Evolutionary conservation across 2,329 filamentous ascomycete genomes (phyloP), one percentile per base, ranked within the genome.

Genomic region (Peltaster fructicola): DNA sequence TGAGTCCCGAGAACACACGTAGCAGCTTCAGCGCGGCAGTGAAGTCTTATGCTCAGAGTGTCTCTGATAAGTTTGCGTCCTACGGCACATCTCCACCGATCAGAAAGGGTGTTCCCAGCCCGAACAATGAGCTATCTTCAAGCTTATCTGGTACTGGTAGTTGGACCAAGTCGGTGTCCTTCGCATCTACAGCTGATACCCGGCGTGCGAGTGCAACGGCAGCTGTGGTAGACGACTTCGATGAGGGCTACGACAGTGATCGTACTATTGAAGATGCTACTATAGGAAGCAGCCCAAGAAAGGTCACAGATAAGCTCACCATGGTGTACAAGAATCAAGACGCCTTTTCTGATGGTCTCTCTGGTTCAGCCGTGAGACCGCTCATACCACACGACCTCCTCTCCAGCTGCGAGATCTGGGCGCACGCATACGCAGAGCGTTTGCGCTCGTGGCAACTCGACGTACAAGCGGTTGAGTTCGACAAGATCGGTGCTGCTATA

Each of bases 371-470:
- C 3, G 52, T 52, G 26, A 45, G 52, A 10, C 52, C 61, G 8
- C 45, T 72, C 11, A 46, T 71, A 5, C 56, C 68, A 20, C 49
- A 52, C 21, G 50, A 49, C n/a, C 1, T 20, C 27, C 14, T 4
- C 8, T 7, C 54, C 62, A 21, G 53, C 56, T 11, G 47, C 44
- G 34, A 49, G 62, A 20, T 57, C 2, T 74, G 70, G 50, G 58
- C 65, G 20, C 47, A 53, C 24, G 52, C 59, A 21, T 73, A 73
- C 43, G 65, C 68, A 3, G 51, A 68, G 23, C 51, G 68, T 27
- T 53, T 73, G 4, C 59, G 59, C n/a, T 57, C 61, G 6, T 73
- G 68, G 68, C 58, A 57, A 8, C 36, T 73, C 7, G 50, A 57
- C 8, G 53, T 64, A 12, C 52, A 63, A 33, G 56, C 60, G 24